Evolutionary conservation across 345 rosid species (phyloP), one percentile per base, ranked within the genome.

Genomic region (Eucalyptus tenuipes): DNA sequence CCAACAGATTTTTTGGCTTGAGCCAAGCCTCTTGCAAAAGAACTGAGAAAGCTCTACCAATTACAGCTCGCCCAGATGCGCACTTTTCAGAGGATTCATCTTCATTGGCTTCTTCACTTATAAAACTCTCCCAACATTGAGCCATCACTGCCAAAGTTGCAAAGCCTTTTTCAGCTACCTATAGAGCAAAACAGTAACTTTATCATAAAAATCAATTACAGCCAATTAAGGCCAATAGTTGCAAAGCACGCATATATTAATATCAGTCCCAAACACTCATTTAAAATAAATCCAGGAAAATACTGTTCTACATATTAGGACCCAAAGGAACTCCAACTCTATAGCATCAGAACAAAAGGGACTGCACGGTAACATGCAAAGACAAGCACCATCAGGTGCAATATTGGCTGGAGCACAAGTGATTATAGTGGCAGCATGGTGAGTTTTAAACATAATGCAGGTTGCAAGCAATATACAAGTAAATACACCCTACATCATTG

Each of bases 21-120:
- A 95, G 94, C 98, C 98, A 97, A 82, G 98, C 92, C 85, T 91
- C 96, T 91, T 96, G 96, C 93, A 97, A 88, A n/a, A 97, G 93
- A 75, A 91, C 90, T 87, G 99, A 93, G 89, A 96, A 92, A 91
- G 96, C 91, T 92, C 92, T 96, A 88, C 93, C 93, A 88, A 94
- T 94, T 91, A 92, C 88, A 93, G 92, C 93, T 90, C 90, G 94
- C 91, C 97, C 94, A 87, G 91, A 91, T 88, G 86, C 90, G 93
- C 93, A 91, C 92, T 91, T 94, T 90, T 91, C 91, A 90, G 86
- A 88, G 81, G 93, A 92, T 88, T 91, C 92, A 88, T 88, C 87
- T 88, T 89, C 92, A 89, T 91, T 95, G 89, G 85, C 89, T 81
- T 91, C 95, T 93, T 92, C 97, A 86, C 91, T 94, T 89, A 91